Percentiles rank a stretch among this genome's conserved stretches.
Evolutionary conservation across 805 yeast genomes (phyloP).

Genomic region (Dipodascus geniculatus): DNA sequence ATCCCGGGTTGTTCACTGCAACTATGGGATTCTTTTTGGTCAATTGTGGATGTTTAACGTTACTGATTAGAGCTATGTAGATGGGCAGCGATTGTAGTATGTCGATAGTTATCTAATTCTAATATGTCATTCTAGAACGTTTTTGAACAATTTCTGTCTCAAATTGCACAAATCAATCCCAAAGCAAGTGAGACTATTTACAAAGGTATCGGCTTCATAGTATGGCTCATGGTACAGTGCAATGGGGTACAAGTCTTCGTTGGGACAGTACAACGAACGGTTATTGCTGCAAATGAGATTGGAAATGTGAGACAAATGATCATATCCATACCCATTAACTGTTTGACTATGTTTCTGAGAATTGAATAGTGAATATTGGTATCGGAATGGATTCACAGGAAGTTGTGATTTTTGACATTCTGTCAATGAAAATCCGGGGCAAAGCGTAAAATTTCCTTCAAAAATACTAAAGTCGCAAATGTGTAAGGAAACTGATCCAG

Average conservation of each 20-base stretch:
- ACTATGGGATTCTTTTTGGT: constrained; percentile 47
- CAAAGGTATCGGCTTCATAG: background rate
- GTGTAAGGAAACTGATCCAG: no score
- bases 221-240: background rate
- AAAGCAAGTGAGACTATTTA: background rate
- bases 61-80: constrained; percentile 36
- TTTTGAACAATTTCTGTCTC: background rate
- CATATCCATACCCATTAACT: background rate
- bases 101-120: no score
- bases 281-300: background rate
- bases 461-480: background rate
- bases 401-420: background rate
- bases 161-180: background rate
- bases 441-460: background rate
- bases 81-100: no score
- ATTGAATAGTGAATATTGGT: background rate
- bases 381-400: background rate
- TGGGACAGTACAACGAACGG: background rate
- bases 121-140: background rate
- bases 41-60: constrained; percentile 50
- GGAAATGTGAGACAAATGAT: background rate
- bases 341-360: background rate
- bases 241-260: background rate
- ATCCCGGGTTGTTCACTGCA: constrained; percentile 43
- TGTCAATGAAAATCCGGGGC: background rate